These are phyloP conservation scores for Ceratocystis albifundus DNA, from an alignment of 2,329 filamentous ascomycete species.

Conservation along the genomic window DNA sequence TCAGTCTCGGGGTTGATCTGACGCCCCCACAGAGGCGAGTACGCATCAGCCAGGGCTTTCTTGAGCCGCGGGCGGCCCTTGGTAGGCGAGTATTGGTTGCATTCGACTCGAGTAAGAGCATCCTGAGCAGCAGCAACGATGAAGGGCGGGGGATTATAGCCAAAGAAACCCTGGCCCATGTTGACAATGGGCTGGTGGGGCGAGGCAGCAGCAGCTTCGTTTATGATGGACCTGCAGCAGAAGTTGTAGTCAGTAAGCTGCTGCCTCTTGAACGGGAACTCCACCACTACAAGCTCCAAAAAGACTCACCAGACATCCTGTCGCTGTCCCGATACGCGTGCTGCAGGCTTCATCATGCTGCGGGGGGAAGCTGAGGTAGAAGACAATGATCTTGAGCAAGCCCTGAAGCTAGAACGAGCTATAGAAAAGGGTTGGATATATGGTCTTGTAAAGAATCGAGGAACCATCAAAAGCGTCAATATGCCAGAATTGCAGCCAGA, in stretches of 20 bases:
- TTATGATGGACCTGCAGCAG: constrained; percentile 50
- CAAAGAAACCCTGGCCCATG: constrained; percentile 62
- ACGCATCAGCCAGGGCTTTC: constrained; percentile 86
- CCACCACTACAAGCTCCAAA: neutral
- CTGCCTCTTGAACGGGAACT: neutral
- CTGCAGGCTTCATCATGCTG: constrained; percentile 40
- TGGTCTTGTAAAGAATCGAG: neutral
- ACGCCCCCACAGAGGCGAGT: constrained; percentile 78
- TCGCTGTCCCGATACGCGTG: constrained; percentile 39
- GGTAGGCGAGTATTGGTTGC: constrained; percentile 97
- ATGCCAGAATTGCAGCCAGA: neutral
- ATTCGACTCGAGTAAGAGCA: constrained; percentile 81
- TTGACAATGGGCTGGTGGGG: constrained; percentile 54
- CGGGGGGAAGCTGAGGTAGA: constrained; percentile 30
- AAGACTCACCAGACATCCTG: constrained; percentile 43
- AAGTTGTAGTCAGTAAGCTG: neutral
- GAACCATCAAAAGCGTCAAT: neutral
- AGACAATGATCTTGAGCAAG: constrained; percentile 1
- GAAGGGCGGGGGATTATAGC: constrained; percentile 88
- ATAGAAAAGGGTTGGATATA: neutral
- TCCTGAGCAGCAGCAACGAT: constrained; percentile 84
- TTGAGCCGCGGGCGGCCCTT: constrained; percentile 83
- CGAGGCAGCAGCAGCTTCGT: constrained; percentile 52
- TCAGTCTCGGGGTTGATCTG: constrained; percentile 78
- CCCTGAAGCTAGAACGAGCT: neutral